These are phyloP conservation scores for Rhododendron ovatum DNA, from an alignment of 148 eudicot species.

Conservation along the genomic window DNA sequence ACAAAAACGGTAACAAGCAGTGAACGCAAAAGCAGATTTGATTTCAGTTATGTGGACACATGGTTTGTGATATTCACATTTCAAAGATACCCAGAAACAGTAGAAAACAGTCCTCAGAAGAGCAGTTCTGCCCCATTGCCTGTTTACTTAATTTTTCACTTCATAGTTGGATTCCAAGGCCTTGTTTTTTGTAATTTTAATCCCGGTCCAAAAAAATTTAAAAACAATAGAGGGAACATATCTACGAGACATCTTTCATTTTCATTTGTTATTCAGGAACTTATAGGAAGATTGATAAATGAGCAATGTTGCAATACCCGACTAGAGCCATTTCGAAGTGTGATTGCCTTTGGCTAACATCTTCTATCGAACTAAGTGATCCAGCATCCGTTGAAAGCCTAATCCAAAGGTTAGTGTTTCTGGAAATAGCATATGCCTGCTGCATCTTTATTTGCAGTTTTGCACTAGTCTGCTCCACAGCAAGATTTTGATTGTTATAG, in stretches of 20 bases:
- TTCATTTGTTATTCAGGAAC: not conserved
- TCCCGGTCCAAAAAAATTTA: not conserved
- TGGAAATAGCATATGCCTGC: not conserved
- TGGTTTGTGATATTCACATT: not conserved
- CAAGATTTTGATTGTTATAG: not conserved
- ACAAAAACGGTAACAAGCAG: slow-evolving; percentile 21
- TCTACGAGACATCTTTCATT: not conserved
- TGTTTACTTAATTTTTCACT: not conserved
- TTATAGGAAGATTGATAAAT: not conserved
- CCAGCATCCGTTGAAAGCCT: not conserved
- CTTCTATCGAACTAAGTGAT: not conserved
- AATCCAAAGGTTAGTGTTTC: not conserved
- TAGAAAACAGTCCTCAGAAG: not conserved
- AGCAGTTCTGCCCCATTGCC: not conserved
- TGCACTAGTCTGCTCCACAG: not conserved
- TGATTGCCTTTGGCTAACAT: not conserved
- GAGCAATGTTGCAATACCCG: not conserved
- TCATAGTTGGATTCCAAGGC: not conserved
- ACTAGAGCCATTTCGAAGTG: not conserved
- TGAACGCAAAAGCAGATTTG: not conserved
- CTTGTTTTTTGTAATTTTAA: not conserved
- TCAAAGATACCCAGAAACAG: not conserved
- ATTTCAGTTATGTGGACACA: no score
- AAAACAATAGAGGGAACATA: not conserved
- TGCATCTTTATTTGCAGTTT: not conserved